Percentiles rank a stretch among this genome's conserved stretches.
These are phyloP conservation scores for Penicillium dipodomyicola DNA, from an alignment of 495 filamentous ascomycete genomes.

Conservation along the genomic window DNA sequence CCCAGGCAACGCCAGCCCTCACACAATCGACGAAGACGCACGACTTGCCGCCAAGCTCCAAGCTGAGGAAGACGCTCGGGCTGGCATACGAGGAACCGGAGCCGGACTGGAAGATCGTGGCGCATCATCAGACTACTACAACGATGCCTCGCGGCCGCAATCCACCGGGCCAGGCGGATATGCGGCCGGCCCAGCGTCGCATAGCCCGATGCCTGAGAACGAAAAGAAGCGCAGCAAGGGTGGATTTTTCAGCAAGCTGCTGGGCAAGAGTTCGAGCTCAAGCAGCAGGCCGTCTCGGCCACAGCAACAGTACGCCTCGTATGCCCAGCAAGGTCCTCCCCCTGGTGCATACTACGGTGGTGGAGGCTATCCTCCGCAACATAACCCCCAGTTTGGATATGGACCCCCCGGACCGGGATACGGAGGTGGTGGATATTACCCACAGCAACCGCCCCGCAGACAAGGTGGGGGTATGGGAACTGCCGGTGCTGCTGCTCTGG, in stretches of 20 bases:
- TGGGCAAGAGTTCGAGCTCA: conserved; percentile 39
- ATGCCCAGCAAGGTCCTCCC: conserved; percentile 23
- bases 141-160: conserved; percentile 24
- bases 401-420: conserved; percentile 37
- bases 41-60: conserved; percentile 73
- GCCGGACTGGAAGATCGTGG: conserved; percentile 20
- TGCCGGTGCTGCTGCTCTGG: conserved; percentile 69
- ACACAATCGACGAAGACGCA: conserved; percentile 64
- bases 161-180: conserved; percentile 19
- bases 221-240: conserved; percentile 37
- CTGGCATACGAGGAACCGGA: conserved; percentile 22
- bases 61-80: conserved; percentile 73
- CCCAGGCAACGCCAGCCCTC: conserved; percentile 19
- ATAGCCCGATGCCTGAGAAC: conserved; percentile 26
- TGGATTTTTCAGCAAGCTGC: conserved; percentile 51
- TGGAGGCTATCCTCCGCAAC: conserved; percentile 36
- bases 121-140: conserved; percentile 49
- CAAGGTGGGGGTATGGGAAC: conserved; percentile 55
- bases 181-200: conserved; percentile 25
- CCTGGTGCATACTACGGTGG: conserved; percentile 32
- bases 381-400: conserved; percentile 37
- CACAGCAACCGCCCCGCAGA: conserved; percentile 33
- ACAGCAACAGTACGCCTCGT: conserved; percentile 31
- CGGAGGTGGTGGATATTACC: conserved; percentile 38
- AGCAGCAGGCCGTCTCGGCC: conserved; percentile 21